These are phyloP conservation scores for Thelephora ganbajun DNA, from an alignment of 768 basidiomycete genomes.

Conservation along the genomic window DNA sequence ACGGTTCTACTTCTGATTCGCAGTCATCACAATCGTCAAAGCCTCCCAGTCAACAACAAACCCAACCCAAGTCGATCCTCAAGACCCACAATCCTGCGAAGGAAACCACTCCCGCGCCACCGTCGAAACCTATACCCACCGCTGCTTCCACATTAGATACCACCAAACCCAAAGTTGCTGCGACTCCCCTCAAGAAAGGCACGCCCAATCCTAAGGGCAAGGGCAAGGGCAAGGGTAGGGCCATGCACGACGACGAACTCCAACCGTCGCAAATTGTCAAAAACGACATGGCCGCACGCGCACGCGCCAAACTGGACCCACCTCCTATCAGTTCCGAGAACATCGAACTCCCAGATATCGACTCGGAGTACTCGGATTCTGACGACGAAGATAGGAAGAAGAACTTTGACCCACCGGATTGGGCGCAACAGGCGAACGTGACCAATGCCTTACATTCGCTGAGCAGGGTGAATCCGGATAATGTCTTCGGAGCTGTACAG, in stretches of 20 bases:
- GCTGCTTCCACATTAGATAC: conserved; percentile 3
- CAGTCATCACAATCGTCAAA: conserved; percentile 20
- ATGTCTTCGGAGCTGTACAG: conserved; percentile 82
- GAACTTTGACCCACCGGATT: conserved; percentile 65
- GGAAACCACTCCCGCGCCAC: conserved; percentile 12
- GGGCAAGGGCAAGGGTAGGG: conserved; percentile 34
- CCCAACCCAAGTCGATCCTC: conserved; percentile 9
- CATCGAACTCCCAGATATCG: conserved; percentile 89
- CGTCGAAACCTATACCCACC: conserved; percentile 9
- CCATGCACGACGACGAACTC: conserved; percentile 32
- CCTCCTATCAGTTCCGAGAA: conserved; percentile 45
- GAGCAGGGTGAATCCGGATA: conserved; percentile 78
- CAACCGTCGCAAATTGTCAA: conserved; percentile 55
- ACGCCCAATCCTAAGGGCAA: conserved; percentile 8
- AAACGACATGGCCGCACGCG: conserved; percentile 57
- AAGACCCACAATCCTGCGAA: conserved; percentile 18
- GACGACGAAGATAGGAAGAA: conserved; percentile 74
- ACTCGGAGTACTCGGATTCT: conserved; percentile 94
- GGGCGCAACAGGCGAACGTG: conserved; percentile 88
- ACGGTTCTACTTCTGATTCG: conserved; percentile 40
- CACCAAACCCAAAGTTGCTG: conserved; percentile 3
- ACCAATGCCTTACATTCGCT: conserved; percentile 68
- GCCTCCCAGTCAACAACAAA: conserved; percentile 19
- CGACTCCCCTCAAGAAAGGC: no score
- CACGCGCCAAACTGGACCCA: conserved; percentile 46